Conservation (phyloP, 2,329 filamentous ascomycete genomes). For the Colletotrichum salicis region DNA sequence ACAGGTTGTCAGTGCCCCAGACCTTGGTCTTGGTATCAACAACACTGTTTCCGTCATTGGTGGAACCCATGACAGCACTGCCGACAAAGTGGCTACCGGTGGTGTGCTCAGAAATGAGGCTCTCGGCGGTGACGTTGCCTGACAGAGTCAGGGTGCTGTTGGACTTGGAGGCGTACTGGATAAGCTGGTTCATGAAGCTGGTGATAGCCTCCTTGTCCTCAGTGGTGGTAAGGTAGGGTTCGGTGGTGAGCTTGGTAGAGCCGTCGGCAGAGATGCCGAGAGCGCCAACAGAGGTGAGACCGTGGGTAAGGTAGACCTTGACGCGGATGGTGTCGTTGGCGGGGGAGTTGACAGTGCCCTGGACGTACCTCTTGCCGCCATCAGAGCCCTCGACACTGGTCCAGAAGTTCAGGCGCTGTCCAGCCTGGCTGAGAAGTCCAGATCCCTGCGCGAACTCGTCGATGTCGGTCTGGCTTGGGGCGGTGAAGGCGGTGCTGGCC, state of each 20-base stretch:
- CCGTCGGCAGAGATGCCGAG: slow-evolving; percentile 54
- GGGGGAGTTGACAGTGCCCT: slow-evolving; percentile 59
- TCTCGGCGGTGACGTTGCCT: slow-evolving; percentile 39
- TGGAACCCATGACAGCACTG: slow-evolving; percentile 58
- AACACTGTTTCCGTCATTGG: slow-evolving; percentile 61
- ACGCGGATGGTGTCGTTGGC: slow-evolving; percentile 55
- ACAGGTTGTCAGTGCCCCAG: slow-evolving; percentile 70
- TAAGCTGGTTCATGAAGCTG: slow-evolving; percentile 42
- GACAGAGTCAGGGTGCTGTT: slow-evolving; percentile 38
- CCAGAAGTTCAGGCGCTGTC: slow-evolving; percentile 60
- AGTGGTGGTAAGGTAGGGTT: slow-evolving; percentile 46
- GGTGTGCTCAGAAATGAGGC: slow-evolving; percentile 39
- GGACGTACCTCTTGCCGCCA: slow-evolving; percentile 50
- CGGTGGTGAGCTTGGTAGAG: slow-evolving; percentile 53
- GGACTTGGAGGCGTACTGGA: slow-evolving; percentile 40
- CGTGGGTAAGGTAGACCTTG: slow-evolving; percentile 63
- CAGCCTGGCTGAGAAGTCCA: slow-evolving; percentile 56
- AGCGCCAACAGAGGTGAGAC: slow-evolving; percentile 58
- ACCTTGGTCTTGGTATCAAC: slow-evolving; percentile 68
- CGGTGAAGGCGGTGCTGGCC: slow-evolving; percentile 21
- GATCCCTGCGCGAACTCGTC: slow-evolving; percentile 47
- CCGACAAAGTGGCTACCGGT: slow-evolving; percentile 49
- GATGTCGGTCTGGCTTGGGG: slow-evolving; percentile 42
- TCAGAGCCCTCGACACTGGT: slow-evolving; percentile 53
- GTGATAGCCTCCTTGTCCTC: slow-evolving; percentile 43